phyloP scores from a whole-genome alignment of 805 yeast species.

The Kurtzmaniella fragi region DNA sequence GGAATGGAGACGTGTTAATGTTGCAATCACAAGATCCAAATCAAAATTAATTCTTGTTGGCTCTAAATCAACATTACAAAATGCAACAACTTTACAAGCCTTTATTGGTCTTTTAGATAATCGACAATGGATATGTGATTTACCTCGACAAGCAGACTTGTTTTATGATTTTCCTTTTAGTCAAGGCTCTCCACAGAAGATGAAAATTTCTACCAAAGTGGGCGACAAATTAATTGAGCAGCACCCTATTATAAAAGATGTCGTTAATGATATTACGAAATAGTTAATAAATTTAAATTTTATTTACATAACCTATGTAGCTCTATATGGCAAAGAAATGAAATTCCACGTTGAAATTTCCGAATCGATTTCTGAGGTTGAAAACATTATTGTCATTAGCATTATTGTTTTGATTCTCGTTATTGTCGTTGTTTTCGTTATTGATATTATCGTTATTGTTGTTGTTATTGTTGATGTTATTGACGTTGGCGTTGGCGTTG shows the following conservation, averaged over 20 bases:
- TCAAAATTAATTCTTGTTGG: conserved; percentile 82
- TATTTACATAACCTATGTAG: background rate
- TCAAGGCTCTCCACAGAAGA: conserved; percentile 1
- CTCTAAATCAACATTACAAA: conserved; percentile 56
- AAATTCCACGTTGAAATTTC: conserved; percentile 21
- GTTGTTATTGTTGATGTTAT: conserved; percentile 4
- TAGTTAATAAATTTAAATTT: conserved; percentile 1
- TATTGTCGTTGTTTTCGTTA: conserved; percentile 6
- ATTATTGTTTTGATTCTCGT: background rate
- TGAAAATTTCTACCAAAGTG: conserved; percentile 1
- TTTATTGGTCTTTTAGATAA: conserved; percentile 55
- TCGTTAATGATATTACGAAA: conserved; percentile 23
- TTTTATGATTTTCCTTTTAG: conserved; percentile 26
- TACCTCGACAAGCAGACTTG: conserved; percentile 42
- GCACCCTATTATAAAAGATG: conserved; percentile 21
- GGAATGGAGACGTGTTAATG: conserved; percentile 92
- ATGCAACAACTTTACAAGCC: conserved; percentile 47
- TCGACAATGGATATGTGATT: conserved; percentile 59
- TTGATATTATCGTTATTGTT: conserved; percentile 4
- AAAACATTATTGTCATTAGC: conserved; percentile 7
- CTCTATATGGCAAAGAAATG: conserved; percentile 31
- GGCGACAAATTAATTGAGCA: background rate
- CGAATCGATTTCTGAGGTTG: conserved; percentile 5
- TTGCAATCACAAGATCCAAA: conserved; percentile 88
- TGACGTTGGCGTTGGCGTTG: conserved; percentile 2